Evolutionary conservation across 2,329 filamentous ascomycete species (phyloP).

Genomic region (Beauveria brongniartii): DNA sequence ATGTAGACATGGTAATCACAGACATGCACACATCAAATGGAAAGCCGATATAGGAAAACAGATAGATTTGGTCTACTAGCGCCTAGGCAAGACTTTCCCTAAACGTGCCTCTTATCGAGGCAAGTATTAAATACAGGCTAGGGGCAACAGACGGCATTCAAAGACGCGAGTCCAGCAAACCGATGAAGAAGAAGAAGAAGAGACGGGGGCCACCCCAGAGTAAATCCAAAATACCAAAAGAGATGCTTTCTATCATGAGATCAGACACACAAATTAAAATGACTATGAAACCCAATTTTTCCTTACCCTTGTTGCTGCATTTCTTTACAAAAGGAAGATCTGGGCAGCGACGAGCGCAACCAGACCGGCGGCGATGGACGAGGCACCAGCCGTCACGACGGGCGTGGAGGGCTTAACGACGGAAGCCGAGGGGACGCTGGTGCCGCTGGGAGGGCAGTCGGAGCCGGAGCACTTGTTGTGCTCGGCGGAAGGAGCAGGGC

Average conservation of each 20-base stretch:
- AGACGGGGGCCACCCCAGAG: background rate
- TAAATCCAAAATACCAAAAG: constrained; percentile 1
- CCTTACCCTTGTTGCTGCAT: background rate
- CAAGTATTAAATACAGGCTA: background rate
- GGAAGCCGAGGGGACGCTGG: background rate
- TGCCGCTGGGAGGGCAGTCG: constrained; percentile 3
- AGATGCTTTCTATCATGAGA: constrained; percentile 8
- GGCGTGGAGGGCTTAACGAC: background rate
- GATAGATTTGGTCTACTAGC: background rate
- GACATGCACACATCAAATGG: background rate
- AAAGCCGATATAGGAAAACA: background rate
- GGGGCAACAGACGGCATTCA: background rate
- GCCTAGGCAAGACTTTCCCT: background rate
- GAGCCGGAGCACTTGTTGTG: constrained; percentile 1
- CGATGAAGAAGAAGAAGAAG: constrained; percentile 2
- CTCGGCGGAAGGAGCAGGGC: background rate
- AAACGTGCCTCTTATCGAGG: background rate
- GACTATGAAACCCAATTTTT: background rate
- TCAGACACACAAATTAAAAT: constrained; percentile 4
- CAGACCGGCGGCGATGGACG: constrained; percentile 2
- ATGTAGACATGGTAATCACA: background rate
- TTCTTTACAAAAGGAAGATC: constrained; percentile 4
- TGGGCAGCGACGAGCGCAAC: constrained; percentile 7
- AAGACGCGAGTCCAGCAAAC: background rate
- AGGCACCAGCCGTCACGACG: constrained; percentile 2